Evolutionary conservation across 2,329 filamentous ascomycete species (phyloP).

Genomic region (Pyrenochaeta sp.): DNA sequence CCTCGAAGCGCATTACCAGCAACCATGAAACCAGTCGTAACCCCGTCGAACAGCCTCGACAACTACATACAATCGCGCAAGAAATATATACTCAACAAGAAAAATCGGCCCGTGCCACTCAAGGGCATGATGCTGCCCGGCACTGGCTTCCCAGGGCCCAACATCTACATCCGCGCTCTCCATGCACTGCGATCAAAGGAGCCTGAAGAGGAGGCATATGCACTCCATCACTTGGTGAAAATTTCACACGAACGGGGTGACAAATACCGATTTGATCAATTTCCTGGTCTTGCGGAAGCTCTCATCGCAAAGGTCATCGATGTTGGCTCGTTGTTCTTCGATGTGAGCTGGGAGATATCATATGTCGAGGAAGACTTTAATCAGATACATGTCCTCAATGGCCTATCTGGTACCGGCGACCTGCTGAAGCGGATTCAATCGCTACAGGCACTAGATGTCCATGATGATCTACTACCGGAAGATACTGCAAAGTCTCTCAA

Average conservation of each 20-base stretch:
- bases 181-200: constrained; percentile 83
- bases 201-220: constrained; percentile 86
- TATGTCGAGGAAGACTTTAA: constrained; percentile 66
- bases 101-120: constrained; percentile 49
- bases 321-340: constrained; percentile 79
- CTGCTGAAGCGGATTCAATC: constrained; percentile 75
- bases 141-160: constrained; percentile 76
- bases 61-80: constrained; percentile 70
- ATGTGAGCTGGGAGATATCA: constrained; percentile 81
- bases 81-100: constrained; percentile 57
- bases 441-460: constrained; percentile 66
- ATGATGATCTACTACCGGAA: constrained; percentile 75
- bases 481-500: constrained; percentile 75
- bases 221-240: constrained; percentile 90
- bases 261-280: constrained; percentile 94
- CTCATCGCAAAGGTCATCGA: constrained; percentile 85
- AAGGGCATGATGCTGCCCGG: constrained; percentile 69
- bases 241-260: constrained; percentile 95
- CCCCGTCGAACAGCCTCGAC: constrained; percentile 76
- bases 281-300: constrained; percentile 86
- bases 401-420: constrained; percentile 72
- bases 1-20: constrained; percentile 70
- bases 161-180: constrained; percentile 90
- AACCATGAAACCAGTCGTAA: constrained; percentile 76
- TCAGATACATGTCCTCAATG: constrained; percentile 66